phyloP scores from a whole-genome alignment of 169 alveolate species.

The Plasmodium ovale region DNA sequence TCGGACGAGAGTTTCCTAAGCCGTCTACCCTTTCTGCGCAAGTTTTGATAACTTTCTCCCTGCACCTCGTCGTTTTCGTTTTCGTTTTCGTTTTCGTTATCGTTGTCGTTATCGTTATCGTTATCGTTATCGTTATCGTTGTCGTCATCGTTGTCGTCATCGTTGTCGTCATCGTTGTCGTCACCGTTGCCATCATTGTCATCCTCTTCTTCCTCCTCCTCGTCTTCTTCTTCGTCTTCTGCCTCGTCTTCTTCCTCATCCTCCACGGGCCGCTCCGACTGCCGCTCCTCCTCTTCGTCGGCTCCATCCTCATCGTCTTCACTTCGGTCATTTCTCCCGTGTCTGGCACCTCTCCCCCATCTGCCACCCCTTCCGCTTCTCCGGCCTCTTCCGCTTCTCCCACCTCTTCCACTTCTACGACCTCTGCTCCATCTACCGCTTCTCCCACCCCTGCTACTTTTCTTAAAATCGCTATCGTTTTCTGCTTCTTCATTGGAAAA shows the following conservation, averaged over 20 bases:
- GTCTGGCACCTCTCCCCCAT: too few species aligned
- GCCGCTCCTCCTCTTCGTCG: slow-evolving; percentile 9
- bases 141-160: not conserved
- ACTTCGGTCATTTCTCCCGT: not conserved
- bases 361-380: not conserved
- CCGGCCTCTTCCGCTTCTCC: too few species aligned
- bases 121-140: not conserved
- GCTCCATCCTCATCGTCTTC: slow-evolving; percentile 20
- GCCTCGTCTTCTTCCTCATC: not conserved
- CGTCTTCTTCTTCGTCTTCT: not conserved
- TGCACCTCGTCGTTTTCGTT: slow-evolving; percentile 12
- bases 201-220: not conserved
- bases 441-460: too few species aligned
- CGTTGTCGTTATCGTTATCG: slow-evolving; percentile 11
- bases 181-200: not conserved
- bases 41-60: too few species aligned
- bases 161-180: not conserved
- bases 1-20: too few species aligned
- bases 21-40: not conserved
- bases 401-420: too few species aligned
- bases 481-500: too few species aligned
- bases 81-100: not conserved
- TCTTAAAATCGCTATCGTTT: not conserved
- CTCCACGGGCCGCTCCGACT: not conserved
- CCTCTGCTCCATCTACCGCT: too few species aligned